Base-by-base conservation (phyloP, 2,329 filamentous ascomycete genomes). In the Penicillium vulpinum region DNA sequence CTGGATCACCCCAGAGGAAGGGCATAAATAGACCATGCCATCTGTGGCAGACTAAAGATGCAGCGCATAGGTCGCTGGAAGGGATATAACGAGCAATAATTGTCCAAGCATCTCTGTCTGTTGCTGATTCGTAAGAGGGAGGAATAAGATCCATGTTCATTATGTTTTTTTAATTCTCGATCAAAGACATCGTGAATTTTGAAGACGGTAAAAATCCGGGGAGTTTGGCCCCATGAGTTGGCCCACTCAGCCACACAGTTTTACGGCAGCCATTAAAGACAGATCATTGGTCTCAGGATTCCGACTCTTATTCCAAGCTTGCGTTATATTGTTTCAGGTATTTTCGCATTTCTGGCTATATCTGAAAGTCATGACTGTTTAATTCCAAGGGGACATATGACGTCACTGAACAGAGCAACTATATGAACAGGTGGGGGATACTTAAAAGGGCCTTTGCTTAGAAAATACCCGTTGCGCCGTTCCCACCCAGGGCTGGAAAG, bases 1-100 rank as follows among this genome's bases (percentile, higher is more conserved):
- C 83, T 21, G 85, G 85, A 64, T 83, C 81, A 16, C 84, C 84
- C 85, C 85, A 87, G 1, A 87, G 76, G 60, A 82, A 80, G 2
- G 83, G 83, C 51, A 80, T 77, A 62, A 86, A 86, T n/a, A 81
- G 79, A 28, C 72, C 65, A 64, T 86, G 82, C 83, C 84, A 86
- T 75, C 76, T 73, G 52, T 73, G 79, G 63, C 80, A 85, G 9
- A 86, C 84, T 28, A 85, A 70, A 5, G 81, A 80, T 8, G 78
- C 80, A 24, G 82, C 77, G 60, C 81, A 85, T 5, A 87, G 76
- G 56, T 85, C 81, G 29, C 77, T 75, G 3, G 83, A 85, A 1
- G 78, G 76, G 5, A 86, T 78, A 61, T 85, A 86, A 16, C 73
- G 77, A 9, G 84, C 83, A 51, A 86, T 75, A 36, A 86, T 75